Conservation (phyloP, 2,329 filamentous ascomycete species). For the Colletotrichum costaricense region DNA sequence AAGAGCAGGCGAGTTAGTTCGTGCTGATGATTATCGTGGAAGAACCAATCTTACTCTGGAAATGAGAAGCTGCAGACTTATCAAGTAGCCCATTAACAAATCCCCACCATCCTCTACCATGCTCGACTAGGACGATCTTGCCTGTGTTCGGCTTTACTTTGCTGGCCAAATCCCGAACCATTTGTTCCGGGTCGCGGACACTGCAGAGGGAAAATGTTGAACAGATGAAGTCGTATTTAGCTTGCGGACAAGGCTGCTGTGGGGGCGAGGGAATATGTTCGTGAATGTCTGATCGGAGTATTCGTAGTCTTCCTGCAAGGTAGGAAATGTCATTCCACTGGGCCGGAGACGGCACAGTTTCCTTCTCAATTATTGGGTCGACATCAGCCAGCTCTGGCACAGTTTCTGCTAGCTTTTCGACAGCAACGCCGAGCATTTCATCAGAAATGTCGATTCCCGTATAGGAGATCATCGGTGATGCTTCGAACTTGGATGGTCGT, state of each 20-base stretch:
- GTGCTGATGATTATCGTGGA: background rate
- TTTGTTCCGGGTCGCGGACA: constrained; percentile 64
- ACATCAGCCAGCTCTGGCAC: constrained; percentile 51
- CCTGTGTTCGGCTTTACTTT: constrained; percentile 65
- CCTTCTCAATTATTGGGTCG: constrained; percentile 35
- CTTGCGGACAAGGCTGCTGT: constrained; percentile 35
- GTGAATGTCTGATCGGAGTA: constrained; percentile 62
- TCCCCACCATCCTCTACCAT: constrained; percentile 67
- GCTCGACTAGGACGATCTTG: constrained; percentile 71
- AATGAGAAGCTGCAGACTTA: constrained; percentile 64
- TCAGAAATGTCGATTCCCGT: constrained; percentile 72
- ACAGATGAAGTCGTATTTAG: constrained; percentile 70
- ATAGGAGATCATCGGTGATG: constrained; percentile 59
- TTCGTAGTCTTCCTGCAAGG: constrained; percentile 55
- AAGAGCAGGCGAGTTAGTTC: background rate
- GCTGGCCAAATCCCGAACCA: constrained; percentile 65
- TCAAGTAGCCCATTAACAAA: constrained; percentile 69
- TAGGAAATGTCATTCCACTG: constrained; percentile 41
- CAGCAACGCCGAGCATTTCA: constrained; percentile 70
- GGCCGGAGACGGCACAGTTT: background rate
- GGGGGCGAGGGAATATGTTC: constrained; percentile 52
- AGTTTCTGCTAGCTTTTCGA: constrained; percentile 59
- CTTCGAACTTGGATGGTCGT: background rate
- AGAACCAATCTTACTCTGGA: constrained; percentile 46
- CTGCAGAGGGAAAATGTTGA: constrained; percentile 75